Evolutionary conservation across 129 eudicot genomes (phyloP).

Genomic region (Flaveria ramosissima): DNA sequence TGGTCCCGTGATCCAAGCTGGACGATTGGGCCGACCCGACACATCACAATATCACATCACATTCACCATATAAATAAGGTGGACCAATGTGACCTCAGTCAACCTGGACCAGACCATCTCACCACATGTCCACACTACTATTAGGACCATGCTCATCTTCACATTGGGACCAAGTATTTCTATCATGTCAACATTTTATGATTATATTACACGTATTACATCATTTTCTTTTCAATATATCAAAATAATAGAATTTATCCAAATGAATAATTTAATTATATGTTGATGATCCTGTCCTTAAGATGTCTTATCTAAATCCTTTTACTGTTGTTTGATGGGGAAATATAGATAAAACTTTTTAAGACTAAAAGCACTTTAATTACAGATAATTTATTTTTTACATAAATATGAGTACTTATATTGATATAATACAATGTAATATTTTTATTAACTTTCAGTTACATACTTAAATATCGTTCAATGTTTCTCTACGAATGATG

Average conservation of each 20-base stretch:
- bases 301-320: neutral
- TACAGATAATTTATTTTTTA: too few species aligned
- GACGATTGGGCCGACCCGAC: neutral
- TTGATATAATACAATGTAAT: too few species aligned
- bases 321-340: neutral
- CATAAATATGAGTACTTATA: neutral
- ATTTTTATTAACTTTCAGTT: neutral
- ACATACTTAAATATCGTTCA: neutral
- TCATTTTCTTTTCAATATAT: neutral
- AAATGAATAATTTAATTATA: neutral
- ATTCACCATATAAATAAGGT: neutral
- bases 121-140: neutral
- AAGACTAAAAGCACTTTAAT: neutral
- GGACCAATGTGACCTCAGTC: neutral
- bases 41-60: neutral
- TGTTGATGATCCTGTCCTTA: neutral
- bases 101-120: neutral
- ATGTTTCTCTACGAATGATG: slow-evolving; percentile 20
- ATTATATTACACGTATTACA: neutral
- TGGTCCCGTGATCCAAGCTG: neutral
- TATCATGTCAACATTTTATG: too few species aligned
- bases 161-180: neutral
- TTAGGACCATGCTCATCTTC: neutral
- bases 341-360: neutral
- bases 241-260: neutral